A percentile compares a stretch with the other conserved stretches of the same genome.
These are phyloP conservation scores for Podospora australis DNA, from an alignment of 495 filamentous ascomycete species.

Conservation along the genomic window DNA sequence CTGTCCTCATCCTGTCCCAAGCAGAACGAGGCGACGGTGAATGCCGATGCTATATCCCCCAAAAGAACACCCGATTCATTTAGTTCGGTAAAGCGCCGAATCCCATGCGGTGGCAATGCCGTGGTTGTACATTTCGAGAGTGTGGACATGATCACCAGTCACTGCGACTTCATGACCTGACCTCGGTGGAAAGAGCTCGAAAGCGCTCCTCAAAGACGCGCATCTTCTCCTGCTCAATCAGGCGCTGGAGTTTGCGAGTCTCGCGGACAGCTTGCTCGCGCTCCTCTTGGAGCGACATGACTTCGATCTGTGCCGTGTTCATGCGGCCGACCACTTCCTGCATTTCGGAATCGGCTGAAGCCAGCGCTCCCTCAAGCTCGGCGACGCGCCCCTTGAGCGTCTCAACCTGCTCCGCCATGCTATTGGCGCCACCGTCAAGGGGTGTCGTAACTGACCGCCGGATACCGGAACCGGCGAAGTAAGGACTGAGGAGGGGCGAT, in stretches of 20 bases:
- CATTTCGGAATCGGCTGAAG: constrained; percentile 87
- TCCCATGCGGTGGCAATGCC: too few relatives aligned
- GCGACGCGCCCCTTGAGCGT: constrained; percentile 54
- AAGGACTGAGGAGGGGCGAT: constrained; percentile 18
- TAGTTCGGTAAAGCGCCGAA: too few relatives aligned
- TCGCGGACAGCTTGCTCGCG: constrained; percentile 81
- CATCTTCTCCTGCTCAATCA: constrained; percentile 42
- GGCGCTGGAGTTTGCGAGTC: constrained; percentile 65
- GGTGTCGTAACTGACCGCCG: constrained; percentile 34
- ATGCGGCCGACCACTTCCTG: constrained; percentile 85
- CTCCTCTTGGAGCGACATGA: constrained; percentile 84
- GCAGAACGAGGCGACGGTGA: too few relatives aligned
- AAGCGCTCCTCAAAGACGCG: constrained; percentile 42
- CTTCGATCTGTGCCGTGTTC: constrained; percentile 91
- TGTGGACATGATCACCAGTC: not conserved
- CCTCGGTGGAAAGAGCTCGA: constrained; percentile 23
- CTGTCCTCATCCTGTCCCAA: too few relatives aligned
- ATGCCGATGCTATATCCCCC: too few relatives aligned
- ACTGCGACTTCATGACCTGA: constrained; percentile 6
- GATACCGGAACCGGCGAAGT: constrained; percentile 13
- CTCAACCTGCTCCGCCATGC: constrained; percentile 65
- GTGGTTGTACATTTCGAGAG: too few relatives aligned
- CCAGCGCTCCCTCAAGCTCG: constrained; percentile 76
- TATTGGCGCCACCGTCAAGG: constrained; percentile 26
- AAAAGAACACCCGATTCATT: too few relatives aligned